Base-by-base conservation (phyloP, 306 rosid genomes). In the Vigna trinervia region DNA sequence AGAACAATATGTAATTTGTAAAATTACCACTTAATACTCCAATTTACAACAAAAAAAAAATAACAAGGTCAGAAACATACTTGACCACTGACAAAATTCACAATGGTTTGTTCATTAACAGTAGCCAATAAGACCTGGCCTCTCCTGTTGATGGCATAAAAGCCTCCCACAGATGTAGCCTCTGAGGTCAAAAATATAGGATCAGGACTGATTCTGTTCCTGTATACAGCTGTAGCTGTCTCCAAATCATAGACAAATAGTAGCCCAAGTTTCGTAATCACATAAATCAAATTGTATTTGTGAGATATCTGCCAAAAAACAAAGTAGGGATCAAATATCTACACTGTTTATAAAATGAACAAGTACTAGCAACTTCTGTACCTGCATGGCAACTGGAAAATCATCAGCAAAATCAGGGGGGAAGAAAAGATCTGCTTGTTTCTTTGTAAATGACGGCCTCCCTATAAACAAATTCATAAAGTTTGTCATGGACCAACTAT, bases 351-450 rank as follows among this genome's bases (percentile, higher is more conserved):
- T 45, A 71, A 46, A 36, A 73, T 38, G 64, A 69, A 13, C 50
- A 22, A 56, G 67, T 76, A 77, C n/a, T 61, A 57, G 56, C 48
- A 34, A 80, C 85, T 80, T 73, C 38, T 2, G 39, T 83, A 96
- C 99, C 99, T 96, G 99, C 99, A 96, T 96, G 38, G 99, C 83
- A 84, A 96, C 99, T 65, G 99, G 99, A 82, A 96, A 96, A 80
- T 96, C 99, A 77, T 96, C 99, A 2, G 89, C 94, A 90, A 96
- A 96, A 93, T 96, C 99, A 38, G 99, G 99, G 46, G 99, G 99
- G 74, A 96, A 96, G 93, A 96, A 96, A 39, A 96, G 97, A 90
- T 96, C 99, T 20, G 99, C 98, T 80, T 96, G 99, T 84, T 96
- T 96, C 92, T 96, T 96, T 2, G 99, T 67, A 86, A 96, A 96